A percentile compares a stretch with the other conserved stretches of the same genome.
These are phyloP conservation scores for Fusarium torulosum DNA, from an alignment of 2,329 filamentous ascomycete genomes.

Conservation along the genomic window DNA sequence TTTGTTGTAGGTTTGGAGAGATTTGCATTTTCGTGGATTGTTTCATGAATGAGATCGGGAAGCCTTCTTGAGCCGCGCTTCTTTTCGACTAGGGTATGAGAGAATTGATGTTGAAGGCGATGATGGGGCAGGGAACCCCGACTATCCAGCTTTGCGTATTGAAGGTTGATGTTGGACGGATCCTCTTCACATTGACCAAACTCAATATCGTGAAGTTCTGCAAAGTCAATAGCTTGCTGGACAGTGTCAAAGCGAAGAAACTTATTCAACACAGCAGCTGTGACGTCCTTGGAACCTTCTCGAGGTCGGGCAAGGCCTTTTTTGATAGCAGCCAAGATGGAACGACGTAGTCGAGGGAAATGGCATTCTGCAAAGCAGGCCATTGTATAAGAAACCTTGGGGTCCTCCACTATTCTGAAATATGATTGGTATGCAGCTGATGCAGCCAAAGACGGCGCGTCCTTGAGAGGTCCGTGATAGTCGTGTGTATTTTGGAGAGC, in stretches of 20 bases:
- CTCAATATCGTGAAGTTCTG: conserved; percentile 67
- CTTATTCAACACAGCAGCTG: conserved; percentile 65
- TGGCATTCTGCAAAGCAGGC: conserved; percentile 77
- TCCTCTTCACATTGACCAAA: conserved; percentile 58
- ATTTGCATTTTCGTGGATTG: conserved; percentile 60
- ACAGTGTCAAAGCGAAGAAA: conserved; percentile 76
- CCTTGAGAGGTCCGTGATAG: conserved; percentile 68
- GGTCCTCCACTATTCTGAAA: conserved; percentile 70
- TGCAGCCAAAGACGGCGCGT: conserved; percentile 62
- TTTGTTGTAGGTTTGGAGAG: conserved; percentile 26
- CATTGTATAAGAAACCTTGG: conserved; percentile 74
- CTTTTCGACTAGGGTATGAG: conserved; percentile 67
- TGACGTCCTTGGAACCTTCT: conserved; percentile 71
- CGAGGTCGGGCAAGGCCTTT: conserved; percentile 68
- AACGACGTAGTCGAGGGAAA: conserved; percentile 71
- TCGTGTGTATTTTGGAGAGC: conserved; percentile 69
- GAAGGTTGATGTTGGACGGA: conserved; percentile 53
- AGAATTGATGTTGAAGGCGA: conserved; percentile 68
- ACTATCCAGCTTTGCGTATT: conserved; percentile 61
- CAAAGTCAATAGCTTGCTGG: conserved; percentile 74
- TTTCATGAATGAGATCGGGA: conserved; percentile 67
- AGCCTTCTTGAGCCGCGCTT: conserved; percentile 68
- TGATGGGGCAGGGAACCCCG: conserved; percentile 61
- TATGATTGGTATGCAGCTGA: conserved; percentile 65
- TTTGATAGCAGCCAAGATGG: conserved; percentile 67